Evolutionary conservation across 2,329 filamentous ascomycete genomes (phyloP).

Genomic region (Tolypocladium ophioglossoides): DNA sequence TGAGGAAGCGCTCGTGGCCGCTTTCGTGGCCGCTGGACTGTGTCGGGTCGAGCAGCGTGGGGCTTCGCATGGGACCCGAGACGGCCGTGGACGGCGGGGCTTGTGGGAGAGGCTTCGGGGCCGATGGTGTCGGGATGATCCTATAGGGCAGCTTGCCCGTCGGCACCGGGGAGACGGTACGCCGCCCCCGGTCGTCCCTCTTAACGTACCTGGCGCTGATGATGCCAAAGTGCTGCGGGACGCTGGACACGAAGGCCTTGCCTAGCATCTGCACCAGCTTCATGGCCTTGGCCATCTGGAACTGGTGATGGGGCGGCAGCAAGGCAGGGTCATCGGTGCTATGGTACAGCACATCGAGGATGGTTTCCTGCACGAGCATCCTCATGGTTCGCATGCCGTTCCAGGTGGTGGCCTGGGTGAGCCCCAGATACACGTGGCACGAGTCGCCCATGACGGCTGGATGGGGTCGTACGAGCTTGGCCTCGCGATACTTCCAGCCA

Average conservation of each 20-base stretch:
- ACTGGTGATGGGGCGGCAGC: constrained; percentile 19
- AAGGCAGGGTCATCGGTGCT: constrained; percentile 16
- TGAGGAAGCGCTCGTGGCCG: constrained; percentile 35
- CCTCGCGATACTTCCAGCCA: constrained; percentile 30
- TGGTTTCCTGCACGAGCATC: constrained; percentile 36
- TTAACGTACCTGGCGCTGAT: constrained; percentile 28
- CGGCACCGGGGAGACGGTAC: constrained; percentile 14
- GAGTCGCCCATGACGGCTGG: constrained; percentile 28
- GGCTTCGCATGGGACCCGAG: constrained; percentile 10
- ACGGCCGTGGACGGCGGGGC: constrained; percentile 1
- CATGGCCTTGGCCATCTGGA: constrained; percentile 25
- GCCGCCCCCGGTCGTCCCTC: constrained; percentile 8
- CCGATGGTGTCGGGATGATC: constrained; percentile 14
- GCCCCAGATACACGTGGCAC: constrained; percentile 35
- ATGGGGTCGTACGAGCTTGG: constrained; percentile 26
- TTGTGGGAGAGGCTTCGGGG: neutral
- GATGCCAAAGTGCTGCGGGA: constrained; percentile 40
- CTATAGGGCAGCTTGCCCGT: constrained; percentile 16
- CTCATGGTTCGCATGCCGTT: constrained; percentile 35
- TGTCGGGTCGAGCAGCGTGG: constrained; percentile 30
- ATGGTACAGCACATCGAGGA: constrained; percentile 30
- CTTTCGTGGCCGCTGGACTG: constrained; percentile 21
- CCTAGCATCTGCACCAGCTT: constrained; percentile 27
- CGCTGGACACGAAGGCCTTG: constrained; percentile 32
- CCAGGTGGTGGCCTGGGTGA: constrained; percentile 35